phyloP scores from a whole-genome alignment of 1,284 basidiomycete species.

The Xerocomus minutiporus region DNA sequence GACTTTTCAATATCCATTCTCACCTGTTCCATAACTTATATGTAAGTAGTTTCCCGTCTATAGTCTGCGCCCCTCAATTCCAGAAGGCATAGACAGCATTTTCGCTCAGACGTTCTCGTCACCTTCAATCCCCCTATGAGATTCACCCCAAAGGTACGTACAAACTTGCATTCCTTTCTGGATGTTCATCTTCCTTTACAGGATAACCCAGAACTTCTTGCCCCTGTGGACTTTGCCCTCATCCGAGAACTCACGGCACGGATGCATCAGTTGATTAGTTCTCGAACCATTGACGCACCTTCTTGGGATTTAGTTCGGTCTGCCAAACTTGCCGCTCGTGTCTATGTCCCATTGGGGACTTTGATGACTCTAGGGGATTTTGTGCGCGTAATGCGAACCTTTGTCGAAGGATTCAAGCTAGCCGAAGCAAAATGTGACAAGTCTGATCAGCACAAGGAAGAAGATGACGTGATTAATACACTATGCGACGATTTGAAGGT shows the following conservation, averaged over 20 bases:
- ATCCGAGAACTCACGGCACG: constrained; percentile 60
- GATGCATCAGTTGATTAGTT: constrained; percentile 65
- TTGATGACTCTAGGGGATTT: constrained; percentile 76
- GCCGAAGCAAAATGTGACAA: constrained; percentile 30
- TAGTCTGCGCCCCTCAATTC: not conserved
- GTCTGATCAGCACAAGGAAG: constrained; percentile 14
- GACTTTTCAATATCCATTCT: constrained; percentile 69
- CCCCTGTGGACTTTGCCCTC: constrained; percentile 55
- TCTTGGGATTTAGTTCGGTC: constrained; percentile 74
- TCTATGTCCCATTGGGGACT: constrained; percentile 82
- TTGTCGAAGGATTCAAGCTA: constrained; percentile 71
- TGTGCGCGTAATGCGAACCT: constrained; percentile 67
- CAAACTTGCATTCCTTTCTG: not conserved
- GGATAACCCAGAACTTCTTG: constrained; percentile 68
- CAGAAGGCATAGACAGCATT: constrained; percentile 61
- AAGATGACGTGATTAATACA: constrained; percentile 35
- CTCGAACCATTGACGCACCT: constrained; percentile 75
- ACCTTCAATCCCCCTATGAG: constrained; percentile 74
- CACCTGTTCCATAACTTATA: constrained; percentile 80
- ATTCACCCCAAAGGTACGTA: constrained; percentile 57
- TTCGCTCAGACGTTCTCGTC: constrained; percentile 80
- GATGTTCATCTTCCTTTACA: constrained; percentile 25
- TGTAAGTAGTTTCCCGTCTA: constrained; percentile 39
- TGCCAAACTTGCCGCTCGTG: constrained; percentile 69
- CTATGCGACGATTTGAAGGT: constrained; percentile 64